Base-by-base conservation (phyloP, 805 yeast species). In the Metschnikowia lachancei region DNA sequence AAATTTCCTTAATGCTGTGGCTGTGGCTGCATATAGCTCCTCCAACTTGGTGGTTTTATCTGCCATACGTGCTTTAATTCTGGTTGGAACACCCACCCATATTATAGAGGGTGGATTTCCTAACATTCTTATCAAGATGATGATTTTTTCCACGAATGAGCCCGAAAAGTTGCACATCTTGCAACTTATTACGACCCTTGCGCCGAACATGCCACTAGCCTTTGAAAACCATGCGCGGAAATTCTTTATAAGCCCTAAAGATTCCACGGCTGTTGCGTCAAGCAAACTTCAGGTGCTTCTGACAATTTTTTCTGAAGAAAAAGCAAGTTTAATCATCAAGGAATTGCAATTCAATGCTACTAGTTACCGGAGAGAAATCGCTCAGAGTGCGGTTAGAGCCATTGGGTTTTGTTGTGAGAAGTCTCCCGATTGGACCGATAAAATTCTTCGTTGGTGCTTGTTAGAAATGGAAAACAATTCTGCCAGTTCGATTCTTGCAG, bases 371-470 rank as follows among this genome's bases (percentile, higher is more conserved):
- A 19, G 18, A n/a, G 36, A 51, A 32, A 55, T 67, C 19, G 64
- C 74, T 17, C 55, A 59, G 28, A 77, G 75, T 36, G 76, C 90
- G 1, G 77, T 89, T 11, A 76, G 76, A 43, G 77, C 85, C 1
- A 67, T 90, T 31, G 85, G 87, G 0, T 63, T 73, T 7, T 82
- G 87, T 54, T 80, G 86, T 2, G 76, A 72, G 42, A 61, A 55
- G 49, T 74, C 68, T 2, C 56, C 65, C 1, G 70, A 67, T n/a
- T 79, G 85, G 74, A 75, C 77, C 33, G 61, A 71, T 7, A 75
- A 67, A 50, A 74, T 85, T 3, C 72, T 87, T 53, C 76, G 72
- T 43, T 86, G 95, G 88, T 69, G 89, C 51, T 67, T 81, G 51
- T 63, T 60, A 19, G 70, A 82, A 57, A 66, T 83, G 57, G 65